phyloP scores from a whole-genome alignment of 164 flowering plant species.

The Nelumbo lutea region DNA sequence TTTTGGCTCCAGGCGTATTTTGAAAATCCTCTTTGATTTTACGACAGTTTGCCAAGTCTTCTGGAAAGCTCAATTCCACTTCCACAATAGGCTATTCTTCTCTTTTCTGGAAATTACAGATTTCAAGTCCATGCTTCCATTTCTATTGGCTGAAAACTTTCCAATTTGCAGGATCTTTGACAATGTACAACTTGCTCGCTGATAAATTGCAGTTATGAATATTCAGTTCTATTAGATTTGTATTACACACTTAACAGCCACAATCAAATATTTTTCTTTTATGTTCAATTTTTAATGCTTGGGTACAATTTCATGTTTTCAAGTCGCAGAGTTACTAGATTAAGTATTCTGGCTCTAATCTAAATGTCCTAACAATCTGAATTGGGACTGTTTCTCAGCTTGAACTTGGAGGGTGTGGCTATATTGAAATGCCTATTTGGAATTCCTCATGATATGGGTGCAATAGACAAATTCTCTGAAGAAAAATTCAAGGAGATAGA shows the following conservation, averaged over 20 bases:
- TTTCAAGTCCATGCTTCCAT: neutral
- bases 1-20: too few relatives aligned
- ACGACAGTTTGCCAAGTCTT: neutral
- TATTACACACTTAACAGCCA: neutral
- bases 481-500: slow-evolving; percentile 46
- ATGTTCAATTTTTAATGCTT: too few relatives aligned
- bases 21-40: neutral
- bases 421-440: slow-evolving; percentile 71
- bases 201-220: neutral
- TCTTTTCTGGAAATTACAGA: too few relatives aligned
- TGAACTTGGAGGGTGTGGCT: slow-evolving; percentile 42
- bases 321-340: neutral
- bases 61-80: neutral
- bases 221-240: neutral
- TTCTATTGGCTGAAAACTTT: neutral
- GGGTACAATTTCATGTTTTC: neutral
- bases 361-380: too few relatives aligned
- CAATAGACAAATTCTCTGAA: slow-evolving; percentile 27
- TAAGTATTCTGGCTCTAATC: neutral
- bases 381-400: slow-evolving; percentile 32
- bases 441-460: slow-evolving; percentile 34
- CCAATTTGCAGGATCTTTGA: neutral
- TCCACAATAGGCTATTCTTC: neutral
- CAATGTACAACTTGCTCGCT: neutral
- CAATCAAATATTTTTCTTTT: neutral